Base-by-base conservation (phyloP, 163 green algal species). In the Coccomyxa subellipsoidea region DNA sequence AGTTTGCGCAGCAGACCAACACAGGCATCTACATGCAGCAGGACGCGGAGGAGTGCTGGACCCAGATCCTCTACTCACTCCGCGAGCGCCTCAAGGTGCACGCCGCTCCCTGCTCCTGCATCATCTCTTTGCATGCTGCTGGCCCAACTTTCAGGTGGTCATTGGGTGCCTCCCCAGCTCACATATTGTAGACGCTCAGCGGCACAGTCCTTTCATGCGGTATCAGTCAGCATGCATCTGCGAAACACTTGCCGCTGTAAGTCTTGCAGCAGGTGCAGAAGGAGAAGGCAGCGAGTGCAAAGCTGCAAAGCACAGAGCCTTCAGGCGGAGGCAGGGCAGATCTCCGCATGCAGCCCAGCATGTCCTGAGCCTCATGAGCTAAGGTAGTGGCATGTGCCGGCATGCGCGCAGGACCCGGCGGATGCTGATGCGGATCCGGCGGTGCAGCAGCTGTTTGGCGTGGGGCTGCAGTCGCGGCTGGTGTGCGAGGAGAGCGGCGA, bases 1-100 rank as follows among this genome's bases (percentile, higher is more conserved):
- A 99, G 89, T 99, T 99, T 89, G 94, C 88, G n/a, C 92, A 99
- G 87, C 88, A 88, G 76, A 80, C 79, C 81, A 81, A 84, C 54
- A 86, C 87, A 31, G 96, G 96, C 47, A 83, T 87, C 31, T 96
- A 92, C 87, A 95, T 94, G 88, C 97, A 99, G 92, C 96, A 99
- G 90, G 97, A 99, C 83, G 97, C 97, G 27, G 97, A 99, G 88
- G 97, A 99, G 89, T 99, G 97, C 90, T 98, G 92, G 93, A 95
- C 88, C 29, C 91, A 96, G 86, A 78, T 98, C 18, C 78, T 98
- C 76, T 94, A 94, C 84, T 86, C 86, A 4, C 86, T 98, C 25
- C 83, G 83, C 25, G 89, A 94, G 80, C 86, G 85, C 47, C 82
- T 97, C 12, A 93, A 94, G 90, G 92, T 93, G 80, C 6, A 75